Evolutionary conservation across 306 rosid species (phyloP), one percentile per base, ranked within the genome.

Genomic region (Medicago ruthenica): DNA sequence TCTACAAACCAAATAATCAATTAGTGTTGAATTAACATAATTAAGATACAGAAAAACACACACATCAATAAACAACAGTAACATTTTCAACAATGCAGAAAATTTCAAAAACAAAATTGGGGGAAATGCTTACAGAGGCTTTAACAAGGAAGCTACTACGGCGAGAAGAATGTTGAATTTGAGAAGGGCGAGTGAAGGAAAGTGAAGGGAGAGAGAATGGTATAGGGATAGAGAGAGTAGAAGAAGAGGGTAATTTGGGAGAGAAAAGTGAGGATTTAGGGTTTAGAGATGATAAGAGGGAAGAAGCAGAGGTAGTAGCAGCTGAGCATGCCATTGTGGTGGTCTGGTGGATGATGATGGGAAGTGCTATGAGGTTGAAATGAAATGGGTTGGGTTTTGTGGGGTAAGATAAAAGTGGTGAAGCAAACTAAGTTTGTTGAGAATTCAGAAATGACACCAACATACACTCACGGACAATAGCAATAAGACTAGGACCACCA

Each of bases 311-410:
- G 55, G 94, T 74, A 27, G 96, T 34, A 34, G 37, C 12, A 22
- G 64, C 82, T 1, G 91, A 87, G 78, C 83, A 91, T 10, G 96
- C 93, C 96, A 86, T 89, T 68, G 42, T 42, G 7, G 45, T 41
- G n/a, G n/a, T n/a, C n/a, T n/a, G n/a, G n/a, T n/a, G 70, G 51
- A 17, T 40, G 71, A 66, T 66, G 34, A 41, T 39, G 17, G 40
- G 50, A 12, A 4, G n/a, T 7, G 16, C 47, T 40, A 41, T 21
- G 55, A 67, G 55, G 39, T 67, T 67, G 54, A 44, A 42, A 66
- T 39, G 50, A 39, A 66, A 18, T 39, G 9, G 71, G 31, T 11
- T 15, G 24, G 44, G 27, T 14, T 61, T 3, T 22, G 65, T 59
- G 44, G 68, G 68, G 68, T 36, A 9, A 63, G 21, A 67, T 67